Conservation (phyloP, 805 yeast species). For the Naumovozyma dairenensis region DNA sequence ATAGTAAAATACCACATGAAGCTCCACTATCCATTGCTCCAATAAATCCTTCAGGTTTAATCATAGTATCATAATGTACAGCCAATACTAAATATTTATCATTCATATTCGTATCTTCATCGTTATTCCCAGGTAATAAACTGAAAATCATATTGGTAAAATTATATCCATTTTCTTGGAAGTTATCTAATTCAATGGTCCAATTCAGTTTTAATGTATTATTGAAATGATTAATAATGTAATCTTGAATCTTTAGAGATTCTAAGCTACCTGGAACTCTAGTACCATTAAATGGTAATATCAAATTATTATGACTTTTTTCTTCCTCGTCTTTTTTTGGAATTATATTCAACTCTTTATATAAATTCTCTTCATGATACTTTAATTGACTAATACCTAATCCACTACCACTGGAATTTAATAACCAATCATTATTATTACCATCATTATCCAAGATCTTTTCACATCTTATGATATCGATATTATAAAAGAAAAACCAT, state of each 20-base stretch:
- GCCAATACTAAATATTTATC: slow-evolving; percentile 32
- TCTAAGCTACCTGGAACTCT: slow-evolving; percentile 37
- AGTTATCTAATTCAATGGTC: slow-evolving; percentile 28
- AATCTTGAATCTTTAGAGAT: slow-evolving; percentile 31
- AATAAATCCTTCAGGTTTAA: slow-evolving; percentile 42
- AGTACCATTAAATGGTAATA: slow-evolving; percentile 30
- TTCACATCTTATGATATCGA: too few relatives aligned
- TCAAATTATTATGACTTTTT: slow-evolving; percentile 7
- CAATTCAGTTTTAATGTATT: slow-evolving; percentile 17
- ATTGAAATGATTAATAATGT: slow-evolving; percentile 29
- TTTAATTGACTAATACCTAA: not conserved
- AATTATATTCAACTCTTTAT: too few relatives aligned
- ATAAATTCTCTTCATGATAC: not conserved
- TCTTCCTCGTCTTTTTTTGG: not conserved
- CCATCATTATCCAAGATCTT: too few relatives aligned
- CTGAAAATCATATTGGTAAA: slow-evolving; percentile 34
- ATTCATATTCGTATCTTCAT: not conserved
- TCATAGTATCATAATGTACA: slow-evolving; percentile 46
- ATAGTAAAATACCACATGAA: slow-evolving; percentile 44
- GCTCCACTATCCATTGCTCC: slow-evolving; percentile 56
- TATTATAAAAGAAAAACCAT: too few relatives aligned
- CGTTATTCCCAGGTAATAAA: slow-evolving; percentile 10
- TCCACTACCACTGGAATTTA: too few relatives aligned
- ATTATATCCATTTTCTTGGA: slow-evolving; percentile 28
- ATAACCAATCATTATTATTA: too few relatives aligned